phyloP scores from a whole-genome alignment of 2,329 filamentous ascomycete species.

The Nothomitra cinnamomea region DNA sequence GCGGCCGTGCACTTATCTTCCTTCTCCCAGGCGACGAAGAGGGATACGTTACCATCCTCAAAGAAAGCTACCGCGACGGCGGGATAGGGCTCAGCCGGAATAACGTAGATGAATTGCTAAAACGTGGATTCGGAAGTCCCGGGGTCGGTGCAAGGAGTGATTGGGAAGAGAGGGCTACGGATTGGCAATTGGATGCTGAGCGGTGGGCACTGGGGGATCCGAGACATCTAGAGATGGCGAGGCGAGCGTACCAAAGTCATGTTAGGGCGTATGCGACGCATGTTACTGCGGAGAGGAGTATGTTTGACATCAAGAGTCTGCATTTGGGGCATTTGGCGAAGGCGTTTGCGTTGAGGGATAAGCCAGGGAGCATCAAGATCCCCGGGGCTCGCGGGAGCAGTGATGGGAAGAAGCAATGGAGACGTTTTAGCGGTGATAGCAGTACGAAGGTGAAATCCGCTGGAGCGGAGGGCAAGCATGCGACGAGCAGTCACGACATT shows the following conservation, averaged over 20 bases:
- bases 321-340: conserved; percentile 91
- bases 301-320: conserved; percentile 81
- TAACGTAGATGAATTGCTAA: conserved; percentile 48
- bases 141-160: conserved; percentile 25
- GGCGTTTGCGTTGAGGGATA: conserved; percentile 77
- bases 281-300: conserved; percentile 62
- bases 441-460: neutral
- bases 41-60: conserved; percentile 65
- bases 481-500: conserved; percentile 5
- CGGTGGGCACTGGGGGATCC: conserved; percentile 46
- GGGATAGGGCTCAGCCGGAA: conserved; percentile 46
- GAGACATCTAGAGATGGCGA: conserved; percentile 60
- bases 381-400: conserved; percentile 18
- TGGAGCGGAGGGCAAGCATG: conserved; percentile 3
- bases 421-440: neutral
- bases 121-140: conserved; percentile 40
- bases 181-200: conserved; percentile 49
- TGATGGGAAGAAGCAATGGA: neutral
- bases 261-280: conserved; percentile 92
- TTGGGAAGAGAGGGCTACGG: conserved; percentile 50
- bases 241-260: conserved; percentile 78
- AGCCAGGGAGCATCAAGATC: conserved; percentile 59
- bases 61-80: conserved; percentile 48
- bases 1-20: conserved; percentile 78
- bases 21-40: conserved; percentile 83